Evolutionary conservation across 116 monocot species (phyloP).

Genomic region (Cymodocea nodosa): DNA sequence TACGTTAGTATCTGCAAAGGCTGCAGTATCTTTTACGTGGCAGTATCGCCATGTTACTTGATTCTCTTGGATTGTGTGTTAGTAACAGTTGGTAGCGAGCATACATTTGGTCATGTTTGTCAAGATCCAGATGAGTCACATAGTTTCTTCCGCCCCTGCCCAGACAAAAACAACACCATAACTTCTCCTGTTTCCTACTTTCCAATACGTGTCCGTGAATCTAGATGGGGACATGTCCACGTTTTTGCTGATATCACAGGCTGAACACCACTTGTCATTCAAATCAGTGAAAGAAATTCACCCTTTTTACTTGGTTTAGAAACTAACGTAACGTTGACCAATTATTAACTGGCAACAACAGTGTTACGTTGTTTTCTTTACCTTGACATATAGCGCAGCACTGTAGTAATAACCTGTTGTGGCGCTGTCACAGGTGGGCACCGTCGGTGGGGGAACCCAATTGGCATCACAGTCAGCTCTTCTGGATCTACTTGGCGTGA

Average conservation of each 20-base stretch:
- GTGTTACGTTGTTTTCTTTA: too few relatives aligned
- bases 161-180: neutral
- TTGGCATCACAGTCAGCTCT: conserved; percentile 80
- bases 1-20: neutral
- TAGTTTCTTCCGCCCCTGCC: neutral
- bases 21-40: too few relatives aligned
- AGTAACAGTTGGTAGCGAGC: too few relatives aligned
- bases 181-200: neutral
- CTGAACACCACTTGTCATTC: neutral
- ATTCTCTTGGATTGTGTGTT: too few relatives aligned
- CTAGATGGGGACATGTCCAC: neutral
- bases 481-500: conserved; percentile 84
- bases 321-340: too few relatives aligned
- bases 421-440: conserved; percentile 59
- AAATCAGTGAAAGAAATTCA: too few relatives aligned
- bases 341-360: too few relatives aligned
- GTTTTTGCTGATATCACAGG: neutral
- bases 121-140: too few relatives aligned
- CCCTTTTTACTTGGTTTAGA: too few relatives aligned
- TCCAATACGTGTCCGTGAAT: too few relatives aligned
- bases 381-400: neutral
- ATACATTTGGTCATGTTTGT: too few relatives aligned
- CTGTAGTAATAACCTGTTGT: neutral
- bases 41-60: too few relatives aligned
- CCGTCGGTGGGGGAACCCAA: conserved; percentile 92